Percentiles rank a stretch among this genome's conserved stretches.
These are phyloP conservation scores for Linnemannia schmuckeri DNA, from an alignment of 192 early-diverging fungal genomes.

Conservation along the genomic window DNA sequence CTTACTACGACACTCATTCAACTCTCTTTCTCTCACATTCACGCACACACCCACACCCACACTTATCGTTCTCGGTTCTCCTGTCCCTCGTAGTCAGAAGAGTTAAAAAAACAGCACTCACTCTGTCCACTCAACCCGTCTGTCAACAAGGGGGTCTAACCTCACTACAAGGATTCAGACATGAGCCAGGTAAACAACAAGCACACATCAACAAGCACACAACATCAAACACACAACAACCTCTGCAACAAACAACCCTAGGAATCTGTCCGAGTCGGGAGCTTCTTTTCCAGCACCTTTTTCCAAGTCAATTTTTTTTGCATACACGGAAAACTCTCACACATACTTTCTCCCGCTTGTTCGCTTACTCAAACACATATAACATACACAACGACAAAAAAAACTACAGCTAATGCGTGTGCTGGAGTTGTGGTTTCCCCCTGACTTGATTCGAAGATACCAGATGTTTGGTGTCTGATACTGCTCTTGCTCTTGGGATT, in stretches of 20 bases:
- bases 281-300: no score
- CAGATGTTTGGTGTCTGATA: not conserved
- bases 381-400: not conserved
- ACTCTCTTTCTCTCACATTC: not conserved
- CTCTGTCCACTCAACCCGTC: not conserved
- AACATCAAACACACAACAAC: not conserved
- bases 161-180: not conserved
- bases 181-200: not conserved
- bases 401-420: not conserved
- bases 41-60: not conserved
- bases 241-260: not conserved
- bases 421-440: not conserved
- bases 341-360: not conserved
- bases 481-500: constrained; percentile 1
- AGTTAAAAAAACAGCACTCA: not conserved
- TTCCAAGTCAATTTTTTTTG: no score
- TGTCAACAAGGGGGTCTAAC: constrained; percentile 5
- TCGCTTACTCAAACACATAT: not conserved
- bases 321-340: no score
- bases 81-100: not conserved
- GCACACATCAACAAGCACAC: not conserved
- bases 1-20: not conserved
- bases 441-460: not conserved
- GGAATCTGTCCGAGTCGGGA: not conserved
- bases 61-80: not conserved